Base-by-base conservation (phyloP, 306 rosid genomes). In the Citrullus amarus region DNA sequence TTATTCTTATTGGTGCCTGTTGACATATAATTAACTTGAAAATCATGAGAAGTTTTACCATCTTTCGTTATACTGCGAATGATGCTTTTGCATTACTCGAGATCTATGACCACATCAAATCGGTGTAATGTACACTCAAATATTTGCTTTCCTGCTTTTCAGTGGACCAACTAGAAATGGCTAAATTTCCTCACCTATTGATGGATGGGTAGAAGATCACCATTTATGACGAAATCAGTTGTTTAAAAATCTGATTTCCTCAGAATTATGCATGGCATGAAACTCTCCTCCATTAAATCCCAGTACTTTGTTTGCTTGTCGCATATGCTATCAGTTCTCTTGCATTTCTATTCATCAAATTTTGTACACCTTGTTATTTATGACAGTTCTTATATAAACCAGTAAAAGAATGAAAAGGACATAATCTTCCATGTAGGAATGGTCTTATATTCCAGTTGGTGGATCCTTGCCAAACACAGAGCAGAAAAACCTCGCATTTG, bases 361-460 rank as follows among this genome's bases (percentile, higher is more conserved):
- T 41, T 36, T 70, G 56, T 20, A 69, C 55, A 39, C 56, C 34
- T 69, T 34, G 55, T 20, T 43, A 39, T 69, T 69, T 56, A 5
- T 41, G 17, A 11, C 54, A 43, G 36, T 70, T 43, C n/a, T 43
- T 13, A 44, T 69, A 8, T 69, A 43, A 44, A 44, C 59, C 59
- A 28, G 59, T 48, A 48, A 28, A 71, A 34, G 65, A 60, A 17
- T 61, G 43, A 28, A 22, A 46, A 50, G 60, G 41, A 69, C 67
- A 34, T 72, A 54, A 73, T 77, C 68, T 32, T 81, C 46, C 82
- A 32, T 86, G 76, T 75, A 95, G 99, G 99, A 91, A 85, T 95
- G 99, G 97, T 95, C 99, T 68, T 95, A 93, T 87, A 95, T 95
- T 78, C 99, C 99, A 53, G 97, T 95, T 56, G 99, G 97, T 73